Conservation (phyloP, 345 rosid genomes). For the Psidium guajava region DNA sequence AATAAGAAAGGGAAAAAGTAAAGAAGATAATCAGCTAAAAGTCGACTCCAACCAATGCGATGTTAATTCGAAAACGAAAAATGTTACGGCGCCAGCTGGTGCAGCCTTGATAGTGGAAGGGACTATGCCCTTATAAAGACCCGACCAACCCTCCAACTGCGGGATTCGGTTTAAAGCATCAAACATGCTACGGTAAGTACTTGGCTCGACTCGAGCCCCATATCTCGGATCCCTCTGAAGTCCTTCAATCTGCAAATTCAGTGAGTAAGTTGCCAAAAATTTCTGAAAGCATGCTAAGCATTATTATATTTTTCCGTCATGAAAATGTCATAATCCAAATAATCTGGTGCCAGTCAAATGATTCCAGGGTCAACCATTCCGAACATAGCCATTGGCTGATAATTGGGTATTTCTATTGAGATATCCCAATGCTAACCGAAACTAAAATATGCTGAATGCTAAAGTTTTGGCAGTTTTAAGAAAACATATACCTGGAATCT, state of each 20-base stretch:
- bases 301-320: neutral
- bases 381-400: neutral
- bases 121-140: slow-evolving; percentile 86
- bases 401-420: neutral
- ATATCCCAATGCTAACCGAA: neutral
- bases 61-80: slow-evolving; percentile 64
- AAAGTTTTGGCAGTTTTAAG: neutral
- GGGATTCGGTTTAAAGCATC: slow-evolving; percentile 61
- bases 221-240: slow-evolving; percentile 77
- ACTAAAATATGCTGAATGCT: neutral
- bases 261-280: neutral
- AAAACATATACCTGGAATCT: slow-evolving; percentile 67
- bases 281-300: neutral
- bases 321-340: neutral
- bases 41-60: slow-evolving; percentile 84
- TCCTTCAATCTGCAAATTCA: slow-evolving; percentile 62
- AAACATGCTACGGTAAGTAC: slow-evolving; percentile 66
- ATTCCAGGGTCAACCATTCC: neutral
- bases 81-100: slow-evolving; percentile 96
- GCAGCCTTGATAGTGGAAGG: slow-evolving; percentile 98
- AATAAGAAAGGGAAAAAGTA: neutral
- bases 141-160: slow-evolving; percentile 68
- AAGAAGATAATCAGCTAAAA: slow-evolving; percentile 20
- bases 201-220: slow-evolving; percentile 72
- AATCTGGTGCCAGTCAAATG: neutral